Evolutionary conservation across 2,329 filamentous ascomycete genomes (phyloP).

Genomic region (Botryotinia convoluta): DNA sequence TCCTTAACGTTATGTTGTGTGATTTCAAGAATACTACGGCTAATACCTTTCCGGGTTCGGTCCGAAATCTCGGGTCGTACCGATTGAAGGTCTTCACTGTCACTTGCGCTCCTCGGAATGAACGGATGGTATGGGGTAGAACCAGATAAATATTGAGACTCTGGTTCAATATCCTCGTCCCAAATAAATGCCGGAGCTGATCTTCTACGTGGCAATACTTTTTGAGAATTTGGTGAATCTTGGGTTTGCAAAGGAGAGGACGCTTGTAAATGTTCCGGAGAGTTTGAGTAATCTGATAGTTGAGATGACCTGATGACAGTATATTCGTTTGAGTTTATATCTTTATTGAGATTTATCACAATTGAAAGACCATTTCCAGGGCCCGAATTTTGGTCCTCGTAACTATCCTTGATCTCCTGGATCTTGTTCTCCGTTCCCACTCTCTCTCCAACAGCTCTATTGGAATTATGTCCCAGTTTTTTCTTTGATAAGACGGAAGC

Average conservation of each 20-base stretch:
- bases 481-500: constrained; percentile 7
- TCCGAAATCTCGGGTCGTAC: constrained; percentile 16
- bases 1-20: constrained; percentile 12
- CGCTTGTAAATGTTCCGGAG: constrained; percentile 1
- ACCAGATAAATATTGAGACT: constrained; percentile 28
- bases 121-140: constrained; percentile 24
- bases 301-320: constrained; percentile 24
- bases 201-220: constrained; percentile 7
- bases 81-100: constrained; percentile 4
- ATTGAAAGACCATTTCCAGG: constrained; percentile 14
- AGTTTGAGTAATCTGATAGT: constrained; percentile 4
- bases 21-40: constrained; percentile 11
- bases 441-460: constrained; percentile 22
- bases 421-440: constrained; percentile 14
- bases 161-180: constrained; percentile 30
- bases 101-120: constrained; percentile 9
- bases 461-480: constrained; percentile 19
- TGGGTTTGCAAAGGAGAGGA: constrained; percentile 15
- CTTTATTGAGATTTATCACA: constrained; percentile 23
- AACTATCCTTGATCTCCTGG: constrained; percentile 32
- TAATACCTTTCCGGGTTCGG: constrained; percentile 14
- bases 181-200: constrained; percentile 22
- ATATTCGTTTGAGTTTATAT: constrained; percentile 28
- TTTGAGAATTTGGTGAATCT: constrained; percentile 16
- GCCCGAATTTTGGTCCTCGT: constrained; percentile 28